Conservation (phyloP, 1,139 yeast genomes). For the Diutina ranongensis region DNA sequence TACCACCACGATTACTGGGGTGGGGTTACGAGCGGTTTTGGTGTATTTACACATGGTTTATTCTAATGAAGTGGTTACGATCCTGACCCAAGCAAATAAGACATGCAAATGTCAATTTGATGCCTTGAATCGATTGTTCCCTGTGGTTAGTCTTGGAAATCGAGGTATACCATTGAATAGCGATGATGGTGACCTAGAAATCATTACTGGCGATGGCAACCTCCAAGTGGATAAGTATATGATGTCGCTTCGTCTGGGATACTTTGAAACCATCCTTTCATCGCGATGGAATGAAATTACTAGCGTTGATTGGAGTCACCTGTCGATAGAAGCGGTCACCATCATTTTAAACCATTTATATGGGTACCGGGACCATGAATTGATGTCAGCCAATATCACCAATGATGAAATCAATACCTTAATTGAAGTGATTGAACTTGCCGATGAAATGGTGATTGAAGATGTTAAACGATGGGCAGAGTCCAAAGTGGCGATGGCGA, state of each 20-base stretch:
- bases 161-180: not conserved
- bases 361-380: not conserved
- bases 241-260: slow-evolving; percentile 45
- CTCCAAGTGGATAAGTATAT: slow-evolving; percentile 37
- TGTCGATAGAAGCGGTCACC: not conserved
- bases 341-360: not conserved
- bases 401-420: slow-evolving; percentile 44
- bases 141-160: slow-evolving; percentile 6
- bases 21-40: slow-evolving; percentile 16
- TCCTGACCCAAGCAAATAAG: not conserved
- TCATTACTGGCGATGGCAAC: slow-evolving; percentile 30
- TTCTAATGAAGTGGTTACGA: slow-evolving; percentile 16
- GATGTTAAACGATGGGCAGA: slow-evolving; percentile 55
- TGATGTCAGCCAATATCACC: too few species aligned
- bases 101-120: not conserved
- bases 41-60: slow-evolving; percentile 25
- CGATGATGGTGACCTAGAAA: slow-evolving; percentile 13
- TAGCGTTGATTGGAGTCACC: not conserved
- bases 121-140: slow-evolving; percentile 4
- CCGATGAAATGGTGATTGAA: slow-evolving; percentile 55
- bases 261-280: slow-evolving; percentile 50
- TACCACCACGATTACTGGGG: too few species aligned
- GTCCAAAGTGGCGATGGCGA: slow-evolving; percentile 45
- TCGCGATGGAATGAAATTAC: slow-evolving; percentile 36
- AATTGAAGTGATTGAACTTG: slow-evolving; percentile 46